Base-by-base conservation (phyloP, 2,329 filamentous ascomycete species). In the Reticulascus tulasneorum region DNA sequence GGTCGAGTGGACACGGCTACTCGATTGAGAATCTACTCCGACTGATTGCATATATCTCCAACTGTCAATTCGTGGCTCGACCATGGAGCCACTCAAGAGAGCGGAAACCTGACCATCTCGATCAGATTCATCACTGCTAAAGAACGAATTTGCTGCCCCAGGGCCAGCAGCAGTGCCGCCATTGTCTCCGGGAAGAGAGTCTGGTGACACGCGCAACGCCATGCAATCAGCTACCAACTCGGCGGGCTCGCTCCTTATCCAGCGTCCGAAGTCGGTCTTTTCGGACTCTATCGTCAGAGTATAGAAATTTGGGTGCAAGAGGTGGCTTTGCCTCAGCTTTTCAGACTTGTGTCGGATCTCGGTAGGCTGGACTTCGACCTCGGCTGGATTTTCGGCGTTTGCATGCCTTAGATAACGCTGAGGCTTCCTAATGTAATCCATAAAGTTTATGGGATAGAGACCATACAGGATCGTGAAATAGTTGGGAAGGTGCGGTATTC, bases 391-490 rank as follows among this genome's bases (percentile, higher is more conserved):
- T 5, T 76, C 71, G 21, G 80, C 83, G 45, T 86, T 78, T 25
- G 83, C 78, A 50, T 84, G 82, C 29, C 86, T 81, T 9, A 93
- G 66, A 52, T 85, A 91, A 45, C 83, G 78, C 47, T 88, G 79
- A 4, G 86, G 86, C 52, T 91, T 91, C 38, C 86, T 77, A 44
- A 93, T 84, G 54, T 91, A 93, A 58, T 83, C 84, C 77, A 88
- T 84, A 49, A 93, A 88, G 55, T 91, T 91, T 52, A 91, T 77
- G 2, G 86, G 86, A 46, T 91, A 93, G 5, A 93, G 64, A 0
- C 86, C 87, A 48, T 93, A 93, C 1, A 93, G 68, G 18, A 89
- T 82, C 4, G 85, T 90, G 50, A 89, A 93, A 58, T 87, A 90
- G 48, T 82, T 77, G 35, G 81, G 62, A 2, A 91, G 69, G 41